Evolutionary conservation across 305 asterid species (phyloP).

Genomic region (Fraxinus baroniana): DNA sequence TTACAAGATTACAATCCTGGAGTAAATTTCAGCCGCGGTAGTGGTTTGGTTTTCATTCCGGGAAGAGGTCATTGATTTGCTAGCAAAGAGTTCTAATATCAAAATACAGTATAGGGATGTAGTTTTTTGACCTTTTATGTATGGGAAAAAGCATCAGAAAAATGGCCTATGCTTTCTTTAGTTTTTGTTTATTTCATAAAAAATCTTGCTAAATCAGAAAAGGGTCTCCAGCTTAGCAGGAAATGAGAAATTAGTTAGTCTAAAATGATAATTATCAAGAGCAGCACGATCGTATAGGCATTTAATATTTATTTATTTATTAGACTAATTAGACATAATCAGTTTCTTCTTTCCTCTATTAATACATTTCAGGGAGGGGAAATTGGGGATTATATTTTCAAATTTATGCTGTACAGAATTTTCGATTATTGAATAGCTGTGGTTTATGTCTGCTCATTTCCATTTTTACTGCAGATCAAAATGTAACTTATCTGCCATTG

Average conservation of each 20-base stretch:
- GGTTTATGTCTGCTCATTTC: conserved; percentile 27
- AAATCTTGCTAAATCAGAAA: background rate
- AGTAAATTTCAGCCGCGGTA: conserved; percentile 50
- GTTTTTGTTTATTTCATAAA: background rate
- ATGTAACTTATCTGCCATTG: conserved; percentile 71
- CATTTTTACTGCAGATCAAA: conserved; percentile 60
- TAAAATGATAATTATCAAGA: background rate
- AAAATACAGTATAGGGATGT: background rate
- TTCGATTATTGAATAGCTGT: background rate
- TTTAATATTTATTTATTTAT: no score
- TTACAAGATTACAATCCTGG: conserved; percentile 58
- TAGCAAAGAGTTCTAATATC: background rate
- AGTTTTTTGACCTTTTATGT: background rate
- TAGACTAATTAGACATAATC: background rate
- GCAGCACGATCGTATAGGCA: background rate
- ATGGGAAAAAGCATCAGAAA: background rate
- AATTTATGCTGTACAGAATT: background rate
- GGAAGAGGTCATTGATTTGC: conserved; percentile 46
- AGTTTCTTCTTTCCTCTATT: background rate
- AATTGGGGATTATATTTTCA: background rate
- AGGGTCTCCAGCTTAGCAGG: background rate
- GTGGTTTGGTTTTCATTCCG: conserved; percentile 60
- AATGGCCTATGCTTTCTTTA: background rate
- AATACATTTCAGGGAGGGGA: background rate
- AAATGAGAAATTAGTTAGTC: conserved; percentile 1